phyloP scores from a whole-genome alignment of 257 asterid species.

The Solanum clarkiae region DNA sequence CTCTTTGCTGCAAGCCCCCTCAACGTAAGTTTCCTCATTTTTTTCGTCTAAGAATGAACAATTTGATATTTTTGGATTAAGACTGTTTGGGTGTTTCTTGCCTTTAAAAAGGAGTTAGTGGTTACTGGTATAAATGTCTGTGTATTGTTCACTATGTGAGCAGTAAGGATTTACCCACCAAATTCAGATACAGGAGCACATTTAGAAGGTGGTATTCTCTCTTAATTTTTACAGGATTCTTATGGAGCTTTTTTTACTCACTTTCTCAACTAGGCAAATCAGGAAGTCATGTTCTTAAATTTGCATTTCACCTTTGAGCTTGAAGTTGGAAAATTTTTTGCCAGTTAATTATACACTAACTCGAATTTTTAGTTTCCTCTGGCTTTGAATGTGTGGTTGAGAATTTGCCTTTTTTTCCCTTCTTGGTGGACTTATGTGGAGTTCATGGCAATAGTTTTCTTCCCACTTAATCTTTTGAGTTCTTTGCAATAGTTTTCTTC shows the following conservation, averaged over 20 bases:
- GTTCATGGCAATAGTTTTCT: background rate
- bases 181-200: background rate
- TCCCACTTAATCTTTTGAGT: background rate
- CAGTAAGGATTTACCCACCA: background rate
- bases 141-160: background rate
- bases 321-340: background rate
- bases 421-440: background rate
- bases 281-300: background rate
- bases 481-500: background rate
- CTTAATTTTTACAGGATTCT: background rate
- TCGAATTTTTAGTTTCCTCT: background rate
- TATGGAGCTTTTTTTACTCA: background rate
- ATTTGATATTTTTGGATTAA: background rate
- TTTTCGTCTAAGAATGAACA: background rate
- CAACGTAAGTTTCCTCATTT: slow-evolving; percentile 56
- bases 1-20: slow-evolving; percentile 95
- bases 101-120: background rate
- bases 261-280: background rate
- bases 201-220: background rate
- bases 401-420: background rate
- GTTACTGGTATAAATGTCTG: background rate
- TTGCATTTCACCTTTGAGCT: background rate
- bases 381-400: background rate
- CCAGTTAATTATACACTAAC: background rate
- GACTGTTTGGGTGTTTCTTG: background rate